phyloP scores from a whole-genome alignment of 83 land plant genomes.

The Isoetes engelmannii region DNA sequence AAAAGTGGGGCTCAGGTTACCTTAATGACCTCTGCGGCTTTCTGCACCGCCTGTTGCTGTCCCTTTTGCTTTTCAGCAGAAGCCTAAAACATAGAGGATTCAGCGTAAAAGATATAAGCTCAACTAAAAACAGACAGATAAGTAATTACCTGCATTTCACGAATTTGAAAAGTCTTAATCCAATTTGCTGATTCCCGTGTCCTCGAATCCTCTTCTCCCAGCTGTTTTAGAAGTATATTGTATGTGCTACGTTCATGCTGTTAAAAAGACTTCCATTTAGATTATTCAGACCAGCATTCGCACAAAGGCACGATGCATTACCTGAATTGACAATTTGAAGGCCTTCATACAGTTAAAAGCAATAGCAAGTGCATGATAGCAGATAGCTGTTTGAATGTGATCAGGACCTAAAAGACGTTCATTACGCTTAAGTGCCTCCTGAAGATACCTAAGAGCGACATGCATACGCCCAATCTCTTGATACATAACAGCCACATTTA shows the following conservation, averaged over 20 bases:
- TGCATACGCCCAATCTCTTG: slow-evolving; percentile 94
- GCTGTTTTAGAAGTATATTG: slow-evolving; percentile 85
- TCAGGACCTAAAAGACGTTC: slow-evolving; percentile 89
- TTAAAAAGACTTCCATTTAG: too few relatives aligned
- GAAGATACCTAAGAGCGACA: slow-evolving; percentile 86
- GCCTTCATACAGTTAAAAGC: slow-evolving; percentile 99
- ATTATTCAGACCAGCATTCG: too few relatives aligned
- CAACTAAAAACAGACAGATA: slow-evolving; percentile 1
- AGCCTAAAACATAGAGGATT: slow-evolving; percentile 32
- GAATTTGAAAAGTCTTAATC: slow-evolving; percentile 87
- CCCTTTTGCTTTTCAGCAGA: slow-evolving; percentile 86
- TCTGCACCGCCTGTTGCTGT: slow-evolving; percentile 65
- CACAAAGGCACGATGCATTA: too few relatives aligned
- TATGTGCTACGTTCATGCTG: slow-evolving; percentile 98
- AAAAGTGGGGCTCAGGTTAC: too few relatives aligned
- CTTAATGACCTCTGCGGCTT: slow-evolving; percentile 88
- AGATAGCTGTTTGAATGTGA: slow-evolving; percentile 97
- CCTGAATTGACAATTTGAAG: slow-evolving; percentile 91
- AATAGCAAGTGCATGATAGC: slow-evolving; percentile 99
- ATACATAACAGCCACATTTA: slow-evolving; percentile 99
- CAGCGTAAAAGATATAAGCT: too few relatives aligned
- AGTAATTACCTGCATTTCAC: slow-evolving; percentile 55
- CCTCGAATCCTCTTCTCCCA: slow-evolving; percentile 96
- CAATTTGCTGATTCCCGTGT: slow-evolving; percentile 91
- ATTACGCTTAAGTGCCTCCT: slow-evolving; percentile 92